Base-by-base conservation (phyloP, 129 eudicot species). In the Rutidosis leptorrhynchoides region DNA sequence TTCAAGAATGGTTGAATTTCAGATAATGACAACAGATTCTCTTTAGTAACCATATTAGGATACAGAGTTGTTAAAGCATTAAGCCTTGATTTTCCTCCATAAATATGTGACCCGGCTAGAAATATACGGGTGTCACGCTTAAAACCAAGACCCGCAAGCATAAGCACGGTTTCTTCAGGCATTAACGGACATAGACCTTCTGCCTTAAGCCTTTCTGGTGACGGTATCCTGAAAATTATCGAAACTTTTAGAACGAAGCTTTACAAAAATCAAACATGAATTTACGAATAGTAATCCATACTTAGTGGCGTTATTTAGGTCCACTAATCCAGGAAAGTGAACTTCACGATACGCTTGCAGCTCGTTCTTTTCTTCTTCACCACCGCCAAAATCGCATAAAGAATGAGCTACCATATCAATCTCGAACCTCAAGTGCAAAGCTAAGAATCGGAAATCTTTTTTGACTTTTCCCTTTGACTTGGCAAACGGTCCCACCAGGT, bases 391-490 rank as follows among this genome's bases (percentile, higher is more conserved):
- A 71, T 89, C 94, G 68, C 99, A 94, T 64, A 89, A 75, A 17
- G 99, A 94, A 79, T 94, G 97, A 45, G 99, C 97, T 60, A 86
- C 99, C 99, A 94, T 94, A 67, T 94, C 99, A 52, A 94, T 89
- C 81, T 94, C 99, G 79, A 94, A 94, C 67, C 99, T 86, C 81
- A 94, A 65, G 81, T 94, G 99, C 51, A 94, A 83, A 72, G 95
- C 99, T 58, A 94, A 78, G 77, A 84, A 94, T 30, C 85, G 84
- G 12, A 85, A 82, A 59, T 48, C 80, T 73, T 85, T 85, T 65
- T 63, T 74, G 20, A 78, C 67, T 70, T 80, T 79, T 24, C 89
- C 95, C 70, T 84, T 80, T 64, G 46, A 40, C 58, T 67, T 79
- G 23, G 97, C 86, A 81, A 76, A 94, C 26, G 94, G 83, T 30